These are phyloP conservation scores for Primulina huaijiensis DNA, from an alignment of 257 asterid genomes.

Conservation along the genomic window DNA sequence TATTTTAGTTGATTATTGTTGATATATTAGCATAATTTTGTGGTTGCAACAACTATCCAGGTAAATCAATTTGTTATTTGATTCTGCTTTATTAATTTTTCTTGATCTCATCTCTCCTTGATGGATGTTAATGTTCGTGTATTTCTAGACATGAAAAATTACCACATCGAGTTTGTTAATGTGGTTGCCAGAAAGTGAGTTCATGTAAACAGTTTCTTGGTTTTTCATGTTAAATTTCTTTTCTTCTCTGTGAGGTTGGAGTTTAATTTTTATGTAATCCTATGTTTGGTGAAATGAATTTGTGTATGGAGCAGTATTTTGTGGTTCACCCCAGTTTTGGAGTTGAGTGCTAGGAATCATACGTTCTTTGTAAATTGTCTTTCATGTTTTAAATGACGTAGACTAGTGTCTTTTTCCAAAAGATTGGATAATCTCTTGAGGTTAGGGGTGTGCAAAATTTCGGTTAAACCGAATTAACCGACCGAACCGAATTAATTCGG, in stretches of 20 bases:
- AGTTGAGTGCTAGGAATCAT: background rate
- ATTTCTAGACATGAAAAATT: background rate
- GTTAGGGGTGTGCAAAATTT: too few species aligned
- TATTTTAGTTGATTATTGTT: too few species aligned
- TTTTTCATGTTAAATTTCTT: background rate
- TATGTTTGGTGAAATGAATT: background rate
- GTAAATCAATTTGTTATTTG: conserved; percentile 7
- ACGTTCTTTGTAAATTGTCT: background rate
- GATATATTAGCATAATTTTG: too few species aligned
- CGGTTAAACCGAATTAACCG: too few species aligned
- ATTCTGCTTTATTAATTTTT: conserved; percentile 8
- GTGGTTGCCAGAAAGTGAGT: background rate
- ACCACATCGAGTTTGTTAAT: background rate
- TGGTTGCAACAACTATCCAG: background rate
- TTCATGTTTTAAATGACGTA: background rate
- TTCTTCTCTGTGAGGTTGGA: background rate
- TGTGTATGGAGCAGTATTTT: background rate
- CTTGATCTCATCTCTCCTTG: conserved; percentile 16
- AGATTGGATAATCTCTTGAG: background rate
- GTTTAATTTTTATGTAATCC: background rate
- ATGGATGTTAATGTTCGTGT: background rate
- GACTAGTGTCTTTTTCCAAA: background rate
- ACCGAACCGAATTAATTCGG: too few species aligned
- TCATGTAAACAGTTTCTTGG: background rate
- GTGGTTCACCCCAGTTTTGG: background rate